phyloP scores from a whole-genome alignment of 2,329 filamentous ascomycete genomes.

The Akanthomyces dipterigenus region DNA sequence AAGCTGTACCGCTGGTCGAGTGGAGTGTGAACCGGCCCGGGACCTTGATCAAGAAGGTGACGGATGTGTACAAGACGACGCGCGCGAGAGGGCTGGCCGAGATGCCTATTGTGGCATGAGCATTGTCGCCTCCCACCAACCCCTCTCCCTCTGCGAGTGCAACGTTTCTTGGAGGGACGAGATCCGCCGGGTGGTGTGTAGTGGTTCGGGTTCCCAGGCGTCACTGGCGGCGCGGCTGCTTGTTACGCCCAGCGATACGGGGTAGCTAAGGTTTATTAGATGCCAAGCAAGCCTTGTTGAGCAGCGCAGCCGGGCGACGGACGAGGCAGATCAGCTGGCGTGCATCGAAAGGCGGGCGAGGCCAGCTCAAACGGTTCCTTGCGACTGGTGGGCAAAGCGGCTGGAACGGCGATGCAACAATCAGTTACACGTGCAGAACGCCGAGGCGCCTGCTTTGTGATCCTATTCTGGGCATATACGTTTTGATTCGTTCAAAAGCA shows the following conservation, averaged over 20 bases:
- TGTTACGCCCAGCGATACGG: background rate
- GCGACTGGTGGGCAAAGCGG: background rate
- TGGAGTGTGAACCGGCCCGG: background rate
- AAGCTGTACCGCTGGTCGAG: background rate
- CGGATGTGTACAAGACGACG: background rate
- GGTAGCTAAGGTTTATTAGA: background rate
- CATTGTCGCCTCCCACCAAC: background rate
- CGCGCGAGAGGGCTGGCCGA: background rate
- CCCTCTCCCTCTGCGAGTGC: background rate
- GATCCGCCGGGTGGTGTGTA: background rate
- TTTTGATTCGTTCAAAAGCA: background rate
- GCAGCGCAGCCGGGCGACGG: conserved; percentile 1
- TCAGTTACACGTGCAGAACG: background rate
- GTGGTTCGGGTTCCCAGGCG: background rate
- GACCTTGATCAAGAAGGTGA: conserved; percentile 2
- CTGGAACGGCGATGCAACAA: background rate
- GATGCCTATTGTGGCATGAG: conserved; percentile 8
- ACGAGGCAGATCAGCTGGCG: conserved; percentile 6
- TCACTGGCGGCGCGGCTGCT: background rate
- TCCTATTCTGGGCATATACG: background rate
- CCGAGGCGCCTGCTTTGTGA: background rate
- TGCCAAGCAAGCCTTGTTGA: background rate
- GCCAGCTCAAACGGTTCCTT: background rate
- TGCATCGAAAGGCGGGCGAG: background rate
- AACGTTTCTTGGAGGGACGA: conserved; percentile 8